phyloP scores from a whole-genome alignment of 345 rosid genomes.

The Draba incana region DNA sequence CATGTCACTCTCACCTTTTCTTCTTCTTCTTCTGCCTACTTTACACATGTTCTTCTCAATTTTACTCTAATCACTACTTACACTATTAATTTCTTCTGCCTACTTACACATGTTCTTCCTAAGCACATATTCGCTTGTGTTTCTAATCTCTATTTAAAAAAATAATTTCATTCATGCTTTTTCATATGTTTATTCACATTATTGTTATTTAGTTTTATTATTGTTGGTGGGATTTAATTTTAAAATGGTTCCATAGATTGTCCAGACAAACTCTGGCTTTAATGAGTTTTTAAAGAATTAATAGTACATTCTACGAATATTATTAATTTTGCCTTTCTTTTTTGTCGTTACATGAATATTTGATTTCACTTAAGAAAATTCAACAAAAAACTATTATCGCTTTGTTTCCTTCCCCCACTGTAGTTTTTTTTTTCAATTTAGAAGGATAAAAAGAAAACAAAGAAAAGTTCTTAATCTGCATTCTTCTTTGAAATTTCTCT shows the following conservation, averaged over 20 bases:
- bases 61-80: background rate
- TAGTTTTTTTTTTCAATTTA: too few relatives aligned
- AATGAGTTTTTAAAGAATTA: background rate
- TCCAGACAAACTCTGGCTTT: constrained; percentile 32
- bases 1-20: constrained; percentile 39
- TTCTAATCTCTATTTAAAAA: background rate
- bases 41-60: constrained; percentile 36
- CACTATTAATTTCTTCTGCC: too few relatives aligned
- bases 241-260: constrained; percentile 18
- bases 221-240: background rate
- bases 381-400: constrained; percentile 4
- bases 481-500: constrained; percentile 14
- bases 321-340: background rate
- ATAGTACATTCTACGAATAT: constrained; percentile 13
- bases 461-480: constrained; percentile 28
- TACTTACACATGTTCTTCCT: background rate
- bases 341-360: constrained; percentile 27
- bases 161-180: background rate
- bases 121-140: constrained; percentile 28
- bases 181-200: constrained; percentile 12
- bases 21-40: constrained; percentile 31
- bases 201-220: constrained; percentile 6
- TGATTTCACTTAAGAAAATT: constrained; percentile 14
- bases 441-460: too few relatives aligned
- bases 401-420: background rate